Evolutionary conservation across 345 rosid species (phyloP).

Genomic region (Eucalyptus tenuipes): DNA sequence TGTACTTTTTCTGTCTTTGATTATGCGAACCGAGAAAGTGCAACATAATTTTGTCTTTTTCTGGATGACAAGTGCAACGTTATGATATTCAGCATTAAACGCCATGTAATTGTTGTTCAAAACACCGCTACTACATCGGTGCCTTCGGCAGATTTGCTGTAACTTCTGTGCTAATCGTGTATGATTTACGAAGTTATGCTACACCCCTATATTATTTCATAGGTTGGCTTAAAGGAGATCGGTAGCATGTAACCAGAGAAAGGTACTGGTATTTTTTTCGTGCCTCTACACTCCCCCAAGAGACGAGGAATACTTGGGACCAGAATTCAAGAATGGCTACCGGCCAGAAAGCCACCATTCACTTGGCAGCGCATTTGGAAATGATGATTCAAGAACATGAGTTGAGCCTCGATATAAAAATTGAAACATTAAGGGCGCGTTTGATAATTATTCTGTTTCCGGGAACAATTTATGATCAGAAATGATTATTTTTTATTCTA

Average conservation of each 20-base stretch:
- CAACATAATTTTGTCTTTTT: neutral
- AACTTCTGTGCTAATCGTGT: neutral
- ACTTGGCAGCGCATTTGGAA: neutral
- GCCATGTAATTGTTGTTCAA: neutral
- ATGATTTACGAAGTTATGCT: neutral
- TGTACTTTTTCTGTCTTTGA: neutral
- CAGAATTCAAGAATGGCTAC: neutral
- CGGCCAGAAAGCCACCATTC: neutral
- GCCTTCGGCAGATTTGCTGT: neutral
- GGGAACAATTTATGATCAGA: no score
- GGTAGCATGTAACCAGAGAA: neutral
- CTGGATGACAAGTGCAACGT: neutral
- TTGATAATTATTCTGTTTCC: no score
- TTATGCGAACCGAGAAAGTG: neutral
- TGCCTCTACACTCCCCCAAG: neutral
- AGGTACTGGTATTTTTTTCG: neutral
- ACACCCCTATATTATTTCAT: neutral
- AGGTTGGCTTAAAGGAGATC: neutral
- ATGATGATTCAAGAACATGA: neutral
- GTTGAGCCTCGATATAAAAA: neutral
- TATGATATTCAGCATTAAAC: neutral
- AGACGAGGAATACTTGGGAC: neutral
- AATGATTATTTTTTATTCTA: no score
- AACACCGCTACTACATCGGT: neutral
- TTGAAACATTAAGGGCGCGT: fast-evolving